These are phyloP conservation scores for Fonsecaea nubica DNA, from an alignment of 2,329 filamentous ascomycete species.

Conservation along the genomic window DNA sequence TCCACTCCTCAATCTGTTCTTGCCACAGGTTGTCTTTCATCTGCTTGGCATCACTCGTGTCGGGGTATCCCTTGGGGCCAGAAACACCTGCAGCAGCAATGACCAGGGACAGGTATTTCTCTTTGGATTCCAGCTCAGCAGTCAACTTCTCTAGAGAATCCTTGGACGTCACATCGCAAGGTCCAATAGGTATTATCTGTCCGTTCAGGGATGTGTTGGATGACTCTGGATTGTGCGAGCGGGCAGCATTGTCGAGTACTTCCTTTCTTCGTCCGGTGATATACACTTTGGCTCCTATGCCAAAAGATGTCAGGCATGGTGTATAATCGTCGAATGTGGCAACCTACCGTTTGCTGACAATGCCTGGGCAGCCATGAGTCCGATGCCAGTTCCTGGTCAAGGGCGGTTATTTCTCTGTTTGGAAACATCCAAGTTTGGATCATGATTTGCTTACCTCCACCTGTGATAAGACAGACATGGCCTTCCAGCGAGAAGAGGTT, in stretches of 20 bases:
- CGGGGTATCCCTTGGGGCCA: conserved; percentile 66
- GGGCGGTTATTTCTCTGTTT: no score
- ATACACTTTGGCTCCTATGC: conserved; percentile 44
- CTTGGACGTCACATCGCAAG: conserved; percentile 69
- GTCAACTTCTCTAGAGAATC: conserved; percentile 63
- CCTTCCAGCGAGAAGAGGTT: conserved; percentile 44
- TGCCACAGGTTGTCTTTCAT: conserved; percentile 68
- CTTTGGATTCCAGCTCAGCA: conserved; percentile 62
- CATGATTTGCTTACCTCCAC: conserved; percentile 41
- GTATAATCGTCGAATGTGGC: not conserved
- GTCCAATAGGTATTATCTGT: conserved; percentile 60
- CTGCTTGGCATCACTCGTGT: conserved; percentile 58
- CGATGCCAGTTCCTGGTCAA: conserved; percentile 43
- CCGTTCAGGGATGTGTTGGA: conserved; percentile 47
- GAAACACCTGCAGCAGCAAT: conserved; percentile 70
- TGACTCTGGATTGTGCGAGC: conserved; percentile 45
- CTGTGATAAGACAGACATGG: conserved; percentile 44
- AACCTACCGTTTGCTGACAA: conserved; percentile 42
- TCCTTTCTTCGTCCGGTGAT: conserved; percentile 43
- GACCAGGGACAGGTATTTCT: conserved; percentile 70
- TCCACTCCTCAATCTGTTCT: conserved; percentile 71
- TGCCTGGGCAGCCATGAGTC: conserved; percentile 43
- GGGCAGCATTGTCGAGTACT: conserved; percentile 49
- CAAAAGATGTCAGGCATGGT: not conserved
- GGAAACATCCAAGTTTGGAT: no score